Conservation (phyloP, 1,284 basidiomycete species). For the Trichosporon coremiiforme region DNA sequence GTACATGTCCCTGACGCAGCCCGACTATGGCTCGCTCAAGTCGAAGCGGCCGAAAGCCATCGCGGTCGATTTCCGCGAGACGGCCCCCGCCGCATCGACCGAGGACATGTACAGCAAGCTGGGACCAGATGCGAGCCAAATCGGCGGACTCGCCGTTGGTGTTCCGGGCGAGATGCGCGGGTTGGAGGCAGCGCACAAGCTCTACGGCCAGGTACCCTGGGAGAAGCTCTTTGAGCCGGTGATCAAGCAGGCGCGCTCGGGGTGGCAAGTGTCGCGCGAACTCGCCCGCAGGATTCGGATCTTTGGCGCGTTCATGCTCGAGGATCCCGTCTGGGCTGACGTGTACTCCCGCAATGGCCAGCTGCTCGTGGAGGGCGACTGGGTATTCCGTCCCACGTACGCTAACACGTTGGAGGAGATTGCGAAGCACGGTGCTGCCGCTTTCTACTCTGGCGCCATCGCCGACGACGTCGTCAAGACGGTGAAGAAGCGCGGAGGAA, state of each 20-base stretch:
- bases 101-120: conserved; percentile 72
- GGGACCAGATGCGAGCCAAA: conserved; percentile 70
- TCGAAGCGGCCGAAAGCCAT: conserved; percentile 62
- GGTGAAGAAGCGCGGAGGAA: conserved; percentile 45
- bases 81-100: conserved; percentile 71
- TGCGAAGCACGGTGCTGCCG: conserved; percentile 47
- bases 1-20: conserved; percentile 3
- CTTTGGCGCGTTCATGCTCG: conserved; percentile 66
- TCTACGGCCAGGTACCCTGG: conserved; percentile 68
- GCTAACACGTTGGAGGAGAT: conserved; percentile 51
- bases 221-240: conserved; percentile 72
- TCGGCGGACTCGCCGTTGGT: conserved; percentile 78
- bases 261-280: conserved; percentile 75
- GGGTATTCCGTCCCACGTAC: conserved; percentile 66
- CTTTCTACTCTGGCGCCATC: conserved; percentile 53
- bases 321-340: conserved; percentile 72
- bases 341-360: conserved; percentile 78
- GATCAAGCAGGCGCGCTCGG: conserved; percentile 67
- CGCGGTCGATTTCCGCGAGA: conserved; percentile 86
- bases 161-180: conserved; percentile 85
- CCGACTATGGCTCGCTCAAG: neutral
- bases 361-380: conserved; percentile 72
- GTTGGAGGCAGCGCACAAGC: conserved; percentile 56
- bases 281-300: conserved; percentile 70
- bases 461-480: conserved; percentile 51